These are phyloP conservation scores for Lentinus brumalis DNA, from an alignment of 768 basidiomycete genomes.

Conservation along the genomic window DNA sequence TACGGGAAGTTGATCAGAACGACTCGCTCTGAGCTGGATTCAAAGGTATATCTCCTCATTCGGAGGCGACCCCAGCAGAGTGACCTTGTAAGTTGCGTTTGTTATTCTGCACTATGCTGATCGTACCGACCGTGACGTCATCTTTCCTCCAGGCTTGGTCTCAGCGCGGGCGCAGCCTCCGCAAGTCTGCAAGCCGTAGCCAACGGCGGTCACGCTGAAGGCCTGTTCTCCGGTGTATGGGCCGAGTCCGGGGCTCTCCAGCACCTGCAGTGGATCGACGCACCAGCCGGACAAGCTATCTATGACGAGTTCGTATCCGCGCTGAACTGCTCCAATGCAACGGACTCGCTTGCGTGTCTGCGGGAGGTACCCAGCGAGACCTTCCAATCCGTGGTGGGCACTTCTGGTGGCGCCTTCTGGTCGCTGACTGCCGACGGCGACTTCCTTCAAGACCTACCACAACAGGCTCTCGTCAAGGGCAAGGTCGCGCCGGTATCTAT, in stretches of 20 bases:
- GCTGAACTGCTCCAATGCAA: not conserved
- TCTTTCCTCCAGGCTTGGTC: constrained; percentile 25
- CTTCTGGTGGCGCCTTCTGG: too few species aligned
- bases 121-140: not conserved
- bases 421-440: not conserved
- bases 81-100: constrained; percentile 37
- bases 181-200: constrained; percentile 28
- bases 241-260: constrained; percentile 25
- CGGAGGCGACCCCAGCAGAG: constrained; percentile 45
- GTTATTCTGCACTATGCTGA: not conserved
- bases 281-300: not conserved
- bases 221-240: constrained; percentile 35
- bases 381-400: too few species aligned
- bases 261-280: not conserved
- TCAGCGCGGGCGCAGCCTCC: constrained; percentile 39
- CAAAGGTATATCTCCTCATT: constrained; percentile 40
- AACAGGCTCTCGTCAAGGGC: not conserved
- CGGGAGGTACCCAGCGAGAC: too few species aligned
- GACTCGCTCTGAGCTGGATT: constrained; percentile 45
- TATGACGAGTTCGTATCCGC: not conserved
- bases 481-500: not conserved
- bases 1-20: constrained; percentile 21
- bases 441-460: not conserved
- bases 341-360: not conserved
- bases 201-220: constrained; percentile 18